Evolutionary conservation across 306 rosid species (phyloP).

Genomic region (Cucurbita pepo): DNA sequence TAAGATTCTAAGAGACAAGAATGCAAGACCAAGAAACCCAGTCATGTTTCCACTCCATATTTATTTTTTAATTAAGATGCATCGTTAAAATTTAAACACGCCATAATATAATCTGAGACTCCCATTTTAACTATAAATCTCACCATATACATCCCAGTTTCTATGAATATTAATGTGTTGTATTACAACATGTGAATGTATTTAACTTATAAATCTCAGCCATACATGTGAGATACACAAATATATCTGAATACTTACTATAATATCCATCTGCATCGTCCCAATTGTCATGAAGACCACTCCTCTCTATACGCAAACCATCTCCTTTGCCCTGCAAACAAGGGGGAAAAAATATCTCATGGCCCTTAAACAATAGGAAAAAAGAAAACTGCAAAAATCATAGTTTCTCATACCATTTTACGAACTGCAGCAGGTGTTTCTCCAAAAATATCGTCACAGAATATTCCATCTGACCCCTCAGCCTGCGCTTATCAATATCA

Average conservation of each 20-base stretch:
- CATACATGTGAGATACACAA: background rate
- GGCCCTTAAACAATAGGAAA: background rate
- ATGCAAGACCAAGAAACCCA: background rate
- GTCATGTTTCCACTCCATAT: background rate
- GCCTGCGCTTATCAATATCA: conserved; percentile 33
- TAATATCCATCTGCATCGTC: conserved; percentile 99
- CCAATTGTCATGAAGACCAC: conserved; percentile 89
- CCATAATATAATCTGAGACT: background rate
- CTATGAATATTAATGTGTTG: background rate
- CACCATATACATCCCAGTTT: background rate
- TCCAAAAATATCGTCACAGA: conserved; percentile 96
- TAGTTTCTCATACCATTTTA: conserved; percentile 39
- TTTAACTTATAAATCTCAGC: background rate
- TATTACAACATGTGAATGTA: background rate
- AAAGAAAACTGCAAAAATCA: background rate
- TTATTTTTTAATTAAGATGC: background rate
- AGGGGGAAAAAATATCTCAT: background rate
- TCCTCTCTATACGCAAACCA: conserved; percentile 58
- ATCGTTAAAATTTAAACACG: background rate
- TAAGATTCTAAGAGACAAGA: background rate
- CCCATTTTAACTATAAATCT: background rate
- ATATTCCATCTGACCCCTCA: conserved; percentile 59
- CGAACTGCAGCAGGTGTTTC: conserved; percentile 91
- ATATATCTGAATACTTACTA: conserved; percentile 35
- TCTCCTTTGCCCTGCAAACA: conserved; percentile 63